Evolutionary conservation across 78 protist species (phyloP), one percentile per base, ranked within the genome.

Genomic region (Creolimax fragrantissima): DNA sequence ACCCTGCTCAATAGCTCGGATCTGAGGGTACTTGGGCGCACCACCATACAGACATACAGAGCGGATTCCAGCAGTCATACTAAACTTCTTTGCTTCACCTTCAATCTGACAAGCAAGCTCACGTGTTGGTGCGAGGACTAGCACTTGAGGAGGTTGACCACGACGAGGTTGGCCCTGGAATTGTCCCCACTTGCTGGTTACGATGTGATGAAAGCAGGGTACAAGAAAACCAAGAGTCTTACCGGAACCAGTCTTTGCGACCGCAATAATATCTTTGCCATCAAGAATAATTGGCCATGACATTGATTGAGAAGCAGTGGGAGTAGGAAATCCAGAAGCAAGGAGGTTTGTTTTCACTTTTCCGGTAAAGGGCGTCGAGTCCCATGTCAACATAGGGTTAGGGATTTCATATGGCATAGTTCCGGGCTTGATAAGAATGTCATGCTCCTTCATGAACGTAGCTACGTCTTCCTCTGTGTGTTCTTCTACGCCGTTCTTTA

Each of bases 61-160:
- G 41, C 37, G 11, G 41, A 93, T 43, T 42, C 88, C 84, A 24
- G 81, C 36, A 5, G 91, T 37, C 35, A 24, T 4, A 66, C 93
- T 32, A 89, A 93, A 94, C 84, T 95, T 94, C 37, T 3, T 2
- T 11, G 91, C 35, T 92, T 96, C 96, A 32, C 41, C 47, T 39
- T 95, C 94, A 85, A 97, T 97, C 90, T 99, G 99, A 74, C 92
- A 35, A 32, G 99, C 99, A 5, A 99, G 96, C 94, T 98, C 99
- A 41, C 99, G 92, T 3, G 99, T 98, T 6, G 99, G 99, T 6
- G 99, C 95, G 88, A 99, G 93, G 45, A 98, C 96, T 32, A 98
- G 93, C 2, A 90, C 94, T 39, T 94, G 81, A 45, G 99, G 99
- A 6, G 99, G 97, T 17, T 97, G 97, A 41, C 94, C 96, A 43